A percentile compares a stretch with the other conserved stretches of the same genome.
These are phyloP conservation scores for Clitopilus passeckerianus DNA, from an alignment of 768 basidiomycete genomes.

Conservation along the genomic window DNA sequence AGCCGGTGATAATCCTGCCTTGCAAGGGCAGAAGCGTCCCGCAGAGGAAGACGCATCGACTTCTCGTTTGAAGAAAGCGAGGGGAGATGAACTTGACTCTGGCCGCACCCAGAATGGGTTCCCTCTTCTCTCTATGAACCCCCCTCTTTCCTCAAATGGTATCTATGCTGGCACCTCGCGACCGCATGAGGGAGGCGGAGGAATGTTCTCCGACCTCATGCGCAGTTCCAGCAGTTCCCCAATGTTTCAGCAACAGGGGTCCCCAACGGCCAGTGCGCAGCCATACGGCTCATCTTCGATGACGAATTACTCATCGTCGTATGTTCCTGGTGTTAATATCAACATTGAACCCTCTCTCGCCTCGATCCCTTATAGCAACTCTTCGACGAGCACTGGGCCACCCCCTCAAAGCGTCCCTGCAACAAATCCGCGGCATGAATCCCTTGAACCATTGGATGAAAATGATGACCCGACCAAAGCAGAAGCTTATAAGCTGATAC, in stretches of 20 bases:
- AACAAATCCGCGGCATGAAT: constrained; percentile 10
- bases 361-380: constrained; percentile 43
- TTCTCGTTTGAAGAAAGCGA: constrained; percentile 46
- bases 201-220: constrained; percentile 60
- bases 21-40: constrained; percentile 42
- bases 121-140: constrained; percentile 52
- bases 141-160: constrained; percentile 25
- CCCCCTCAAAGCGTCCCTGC: constrained; percentile 11
- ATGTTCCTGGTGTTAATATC: constrained; percentile 55
- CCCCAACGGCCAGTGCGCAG: constrained; percentile 30
- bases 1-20: constrained; percentile 15
- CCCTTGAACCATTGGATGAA: constrained; percentile 47
- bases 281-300: constrained; percentile 35
- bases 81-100: constrained; percentile 36
- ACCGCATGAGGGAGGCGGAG: constrained; percentile 34
- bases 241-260: constrained; percentile 53
- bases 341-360: constrained; percentile 50
- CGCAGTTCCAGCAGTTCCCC: constrained; percentile 48
- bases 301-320: constrained; percentile 39
- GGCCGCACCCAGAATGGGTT: constrained; percentile 40
- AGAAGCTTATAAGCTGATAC: constrained; percentile 80
- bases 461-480: constrained; percentile 68
- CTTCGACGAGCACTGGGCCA: constrained; percentile 29
- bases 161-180: constrained; percentile 43
- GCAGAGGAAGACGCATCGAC: constrained; percentile 40